Percentiles rank a stretch among this genome's conserved stretches.
Evolutionary conservation across 768 basidiomycete species (phyloP).

Genomic region (Boletus rubroflammeus): DNA sequence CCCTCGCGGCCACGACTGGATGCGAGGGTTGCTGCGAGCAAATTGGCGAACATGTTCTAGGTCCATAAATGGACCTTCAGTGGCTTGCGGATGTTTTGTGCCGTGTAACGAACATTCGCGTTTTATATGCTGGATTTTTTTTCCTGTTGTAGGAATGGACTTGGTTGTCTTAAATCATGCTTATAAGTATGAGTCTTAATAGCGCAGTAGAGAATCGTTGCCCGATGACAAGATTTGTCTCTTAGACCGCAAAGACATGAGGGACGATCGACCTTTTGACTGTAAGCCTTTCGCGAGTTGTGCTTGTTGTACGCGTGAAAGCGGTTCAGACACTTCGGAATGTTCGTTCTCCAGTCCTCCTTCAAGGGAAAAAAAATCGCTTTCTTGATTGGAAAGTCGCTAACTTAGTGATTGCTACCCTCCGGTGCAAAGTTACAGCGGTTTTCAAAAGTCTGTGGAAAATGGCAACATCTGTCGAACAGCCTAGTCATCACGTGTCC

Average conservation of each 20-base stretch:
- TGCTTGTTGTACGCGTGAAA: too few relatives aligned
- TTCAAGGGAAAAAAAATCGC: too few relatives aligned
- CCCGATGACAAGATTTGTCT: not conserved
- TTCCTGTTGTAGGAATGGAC: constrained; percentile 5
- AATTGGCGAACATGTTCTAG: constrained; percentile 86
- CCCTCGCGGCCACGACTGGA: constrained; percentile 75
- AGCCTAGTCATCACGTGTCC: too few relatives aligned
- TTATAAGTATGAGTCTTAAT: not conserved
- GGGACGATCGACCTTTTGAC: not conserved
- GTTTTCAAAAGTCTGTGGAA: too few relatives aligned
- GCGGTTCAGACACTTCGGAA: too few relatives aligned
- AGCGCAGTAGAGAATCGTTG: not conserved
- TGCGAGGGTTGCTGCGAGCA: constrained; percentile 82
- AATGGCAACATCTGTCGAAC: too few relatives aligned
- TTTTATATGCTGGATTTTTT: constrained; percentile 22
- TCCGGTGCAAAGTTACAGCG: too few relatives aligned
- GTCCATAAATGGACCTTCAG: not conserved
- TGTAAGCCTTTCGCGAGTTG: not conserved
- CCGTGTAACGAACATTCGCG: constrained; percentile 3
- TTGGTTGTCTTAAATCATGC: constrained; percentile 1
- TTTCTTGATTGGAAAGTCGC: too few relatives aligned
- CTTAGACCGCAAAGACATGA: too few relatives aligned
- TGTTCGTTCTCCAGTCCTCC: too few relatives aligned
- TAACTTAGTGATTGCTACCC: too few relatives aligned
- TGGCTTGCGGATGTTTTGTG: constrained; percentile 1